Percentiles rank a stretch among this genome's conserved stretches.
phyloP scores from a whole-genome alignment of 2,329 filamentous ascomycete genomes.

The Claviceps humidiphila region DNA sequence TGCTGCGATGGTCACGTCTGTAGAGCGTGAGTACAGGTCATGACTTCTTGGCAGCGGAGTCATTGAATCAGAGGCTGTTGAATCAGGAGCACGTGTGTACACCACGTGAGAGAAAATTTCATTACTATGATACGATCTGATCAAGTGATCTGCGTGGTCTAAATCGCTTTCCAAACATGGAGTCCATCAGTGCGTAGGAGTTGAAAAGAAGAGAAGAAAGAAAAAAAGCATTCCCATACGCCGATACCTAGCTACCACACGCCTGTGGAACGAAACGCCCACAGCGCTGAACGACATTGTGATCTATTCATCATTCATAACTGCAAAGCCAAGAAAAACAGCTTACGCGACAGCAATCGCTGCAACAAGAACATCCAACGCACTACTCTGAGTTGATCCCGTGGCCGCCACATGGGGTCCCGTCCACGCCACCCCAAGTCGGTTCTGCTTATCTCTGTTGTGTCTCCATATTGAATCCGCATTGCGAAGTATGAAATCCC shows the following conservation, averaged over 20 bases:
- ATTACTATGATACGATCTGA: neutral
- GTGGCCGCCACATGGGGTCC: slow-evolving; percentile 41
- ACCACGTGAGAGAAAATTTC: neutral
- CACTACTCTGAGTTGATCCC: slow-evolving; percentile 50
- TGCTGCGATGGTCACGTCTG: too few relatives aligned
- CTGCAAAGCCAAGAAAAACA: neutral
- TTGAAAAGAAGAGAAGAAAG: neutral
- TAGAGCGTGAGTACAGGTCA: too few relatives aligned
- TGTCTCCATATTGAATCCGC: slow-evolving; percentile 53
- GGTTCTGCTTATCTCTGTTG: slow-evolving; percentile 34
- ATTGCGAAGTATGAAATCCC: slow-evolving; percentile 43
- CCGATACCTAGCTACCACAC: neutral
- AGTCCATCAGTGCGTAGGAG: neutral
- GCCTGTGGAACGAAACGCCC: too few relatives aligned
- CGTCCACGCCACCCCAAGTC: slow-evolving; percentile 51
- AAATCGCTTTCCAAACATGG: neutral
- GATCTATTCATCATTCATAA: too few relatives aligned
- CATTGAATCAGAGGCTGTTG: too few relatives aligned
- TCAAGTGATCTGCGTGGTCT: neutral
- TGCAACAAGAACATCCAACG: slow-evolving; percentile 53
- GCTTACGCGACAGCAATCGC: slow-evolving; percentile 30
- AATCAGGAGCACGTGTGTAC: too few relatives aligned
- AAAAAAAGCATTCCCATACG: neutral
- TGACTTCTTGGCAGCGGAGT: too few relatives aligned
- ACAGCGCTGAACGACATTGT: neutral